phyloP scores from a whole-genome alignment of 352 stramenopile genomes.

The Globisporangium paroecandrum region DNA sequence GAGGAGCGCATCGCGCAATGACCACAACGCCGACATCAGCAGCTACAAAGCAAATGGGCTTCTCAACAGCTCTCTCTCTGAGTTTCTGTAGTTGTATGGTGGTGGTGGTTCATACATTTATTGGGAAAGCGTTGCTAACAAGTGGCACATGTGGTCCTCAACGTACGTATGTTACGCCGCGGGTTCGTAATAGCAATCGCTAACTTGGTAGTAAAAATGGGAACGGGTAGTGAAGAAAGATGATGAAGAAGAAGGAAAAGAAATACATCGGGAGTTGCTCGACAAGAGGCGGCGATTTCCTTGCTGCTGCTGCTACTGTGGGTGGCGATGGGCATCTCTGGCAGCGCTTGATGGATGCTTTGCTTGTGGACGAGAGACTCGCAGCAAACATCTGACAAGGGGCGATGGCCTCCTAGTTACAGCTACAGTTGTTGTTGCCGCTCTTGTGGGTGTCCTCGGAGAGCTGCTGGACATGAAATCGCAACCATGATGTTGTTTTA shows the following conservation, averaged over 20 bases:
- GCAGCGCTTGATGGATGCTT: slow-evolving; percentile 1
- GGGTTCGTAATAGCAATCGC: neutral
- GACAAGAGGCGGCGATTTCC: neutral
- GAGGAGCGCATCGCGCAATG: too few species aligned
- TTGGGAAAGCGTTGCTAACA: neutral
- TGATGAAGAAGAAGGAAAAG: neutral
- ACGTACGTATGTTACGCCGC: neutral
- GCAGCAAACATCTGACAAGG: neutral
- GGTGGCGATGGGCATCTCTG: neutral
- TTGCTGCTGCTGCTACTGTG: neutral
- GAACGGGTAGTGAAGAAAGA: neutral
- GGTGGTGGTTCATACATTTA: neutral
- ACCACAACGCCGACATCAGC: neutral
- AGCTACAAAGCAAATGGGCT: neutral
- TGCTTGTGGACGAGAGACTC: neutral
- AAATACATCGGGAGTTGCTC: slow-evolving; percentile 1
- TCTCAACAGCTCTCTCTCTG: neutral
- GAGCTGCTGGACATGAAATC: slow-evolving; percentile 6
- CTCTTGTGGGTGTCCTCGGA: slow-evolving; percentile 16
- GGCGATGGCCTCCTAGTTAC: slow-evolving; percentile 8
- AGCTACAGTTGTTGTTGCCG: slow-evolving; percentile 12
- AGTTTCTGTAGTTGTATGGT: neutral
- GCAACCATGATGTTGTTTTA: neutral
- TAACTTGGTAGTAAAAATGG: neutral
- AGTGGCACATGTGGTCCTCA: neutral